Evolutionary conservation across 306 rosid species (phyloP).

Genomic region (Erythrophleum fordii): DNA sequence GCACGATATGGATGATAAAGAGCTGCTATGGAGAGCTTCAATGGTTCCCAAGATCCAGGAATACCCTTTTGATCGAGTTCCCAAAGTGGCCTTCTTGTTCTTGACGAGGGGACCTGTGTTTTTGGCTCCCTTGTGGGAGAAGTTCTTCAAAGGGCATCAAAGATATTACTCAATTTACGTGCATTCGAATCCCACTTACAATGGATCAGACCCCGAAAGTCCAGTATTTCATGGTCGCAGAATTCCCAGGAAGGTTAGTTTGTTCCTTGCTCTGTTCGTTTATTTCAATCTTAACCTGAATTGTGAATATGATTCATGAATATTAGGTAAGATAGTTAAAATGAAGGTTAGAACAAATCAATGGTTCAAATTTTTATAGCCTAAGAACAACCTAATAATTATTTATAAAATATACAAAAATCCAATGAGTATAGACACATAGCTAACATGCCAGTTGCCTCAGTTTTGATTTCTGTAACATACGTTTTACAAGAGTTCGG

Average conservation of each 20-base stretch:
- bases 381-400: too few species aligned
- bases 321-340: slow-evolving; percentile 6
- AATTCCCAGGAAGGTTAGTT: slow-evolving; percentile 85
- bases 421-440: too few species aligned
- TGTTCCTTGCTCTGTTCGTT: neutral
- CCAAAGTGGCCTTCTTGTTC: slow-evolving; percentile 89
- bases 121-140: slow-evolving; percentile 87
- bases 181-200: slow-evolving; percentile 80
- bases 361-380: neutral
- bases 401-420: too few species aligned
- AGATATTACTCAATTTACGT: slow-evolving; percentile 77
- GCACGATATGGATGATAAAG: slow-evolving; percentile 77
- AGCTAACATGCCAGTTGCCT: too few species aligned
- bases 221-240: slow-evolving; percentile 66
- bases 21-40: slow-evolving; percentile 89
- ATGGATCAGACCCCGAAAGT: slow-evolving; percentile 59
- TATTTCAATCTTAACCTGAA: neutral
- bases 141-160: slow-evolving; percentile 75
- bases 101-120: slow-evolving; percentile 72
- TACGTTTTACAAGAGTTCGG: neutral
- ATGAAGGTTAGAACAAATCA: neutral
- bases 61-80: slow-evolving; percentile 66
- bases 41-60: slow-evolving; percentile 50
- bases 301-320: neutral
- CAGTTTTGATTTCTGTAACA: too few species aligned